A percentile compares a stretch with the other conserved stretches of the same genome.
Conservation (phyloP, 352 stramenopile species). For the Pythium monospermum region DNA sequence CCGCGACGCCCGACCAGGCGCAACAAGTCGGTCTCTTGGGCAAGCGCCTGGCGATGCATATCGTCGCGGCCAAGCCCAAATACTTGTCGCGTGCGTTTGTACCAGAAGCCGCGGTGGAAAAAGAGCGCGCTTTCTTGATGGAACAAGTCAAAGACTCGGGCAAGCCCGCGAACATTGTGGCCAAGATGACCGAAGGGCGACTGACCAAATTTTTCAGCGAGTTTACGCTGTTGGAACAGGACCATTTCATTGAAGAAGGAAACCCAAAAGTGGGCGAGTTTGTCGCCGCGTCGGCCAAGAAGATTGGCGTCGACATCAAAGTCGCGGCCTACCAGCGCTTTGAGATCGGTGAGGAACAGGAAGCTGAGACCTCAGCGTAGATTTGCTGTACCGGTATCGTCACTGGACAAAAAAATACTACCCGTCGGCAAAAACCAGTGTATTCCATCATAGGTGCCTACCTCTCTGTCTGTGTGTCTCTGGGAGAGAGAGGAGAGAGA, state of each 20-base stretch:
- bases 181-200: constrained; percentile 93
- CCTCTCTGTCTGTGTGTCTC: too few relatives aligned
- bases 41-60: constrained; percentile 95
- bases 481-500: too few relatives aligned
- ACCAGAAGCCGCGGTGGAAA: constrained; percentile 79
- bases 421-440: too few relatives aligned
- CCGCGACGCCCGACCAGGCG: constrained; percentile 38
- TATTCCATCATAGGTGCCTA: too few relatives aligned
- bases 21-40: constrained; percentile 70
- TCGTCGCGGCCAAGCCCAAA: constrained; percentile 90
- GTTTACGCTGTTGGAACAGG: constrained; percentile 91
- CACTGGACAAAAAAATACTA: too few relatives aligned
- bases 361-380: constrained; percentile 9
- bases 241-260: constrained; percentile 93
- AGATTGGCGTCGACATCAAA: constrained; percentile 58
- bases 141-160: constrained; percentile 85
- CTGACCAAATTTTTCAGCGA: constrained; percentile 93
- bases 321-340: constrained; percentile 72
- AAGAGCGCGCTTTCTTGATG: constrained; percentile 88
- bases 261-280: constrained; percentile 84
- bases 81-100: constrained; percentile 89
- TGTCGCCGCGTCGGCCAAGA: constrained; percentile 54
- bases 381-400: too few relatives aligned
- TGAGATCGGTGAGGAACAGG: constrained; percentile 59
- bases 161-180: constrained; percentile 90